Conservation (phyloP, 768 basidiomycete genomes). For the Saitozyma sp. region DNA sequence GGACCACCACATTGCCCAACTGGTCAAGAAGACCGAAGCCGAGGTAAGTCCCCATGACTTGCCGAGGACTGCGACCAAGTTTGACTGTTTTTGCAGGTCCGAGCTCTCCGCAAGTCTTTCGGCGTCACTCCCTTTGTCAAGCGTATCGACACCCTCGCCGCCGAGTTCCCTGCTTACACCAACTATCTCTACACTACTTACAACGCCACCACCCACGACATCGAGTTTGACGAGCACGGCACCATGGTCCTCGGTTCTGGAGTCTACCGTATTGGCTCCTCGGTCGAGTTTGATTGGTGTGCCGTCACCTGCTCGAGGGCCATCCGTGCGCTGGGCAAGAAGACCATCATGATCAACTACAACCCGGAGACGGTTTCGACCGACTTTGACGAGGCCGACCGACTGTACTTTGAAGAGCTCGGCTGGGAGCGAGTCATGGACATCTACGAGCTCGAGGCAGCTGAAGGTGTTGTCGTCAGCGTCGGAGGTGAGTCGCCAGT, state of each 20-base stretch:
- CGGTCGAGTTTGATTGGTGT: conserved; percentile 99
- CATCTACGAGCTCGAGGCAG: conserved; percentile 93
- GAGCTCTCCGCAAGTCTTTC: conserved; percentile 79
- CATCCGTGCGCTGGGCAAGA: conserved; percentile 85
- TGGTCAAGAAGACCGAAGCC: conserved; percentile 72
- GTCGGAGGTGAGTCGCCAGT: conserved; percentile 73
- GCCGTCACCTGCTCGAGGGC: conserved; percentile 97
- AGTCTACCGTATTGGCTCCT: conserved; percentile 96
- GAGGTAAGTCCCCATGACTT: conserved; percentile 21
- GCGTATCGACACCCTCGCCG: conserved; percentile 97
- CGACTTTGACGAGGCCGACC: conserved; percentile 98
- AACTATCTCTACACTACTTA: conserved; percentile 99
- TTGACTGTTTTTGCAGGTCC: conserved; percentile 39
- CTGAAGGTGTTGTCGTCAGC: conserved; percentile 91
- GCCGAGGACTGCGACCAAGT: too few species aligned
- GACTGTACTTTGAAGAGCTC: conserved; percentile 97
- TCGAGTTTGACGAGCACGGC: conserved; percentile 91
- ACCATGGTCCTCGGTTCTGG: conserved; percentile 99
- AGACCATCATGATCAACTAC: conserved; percentile 99
- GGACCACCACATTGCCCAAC: conserved; percentile 84
- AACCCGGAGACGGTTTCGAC: conserved; percentile 99
- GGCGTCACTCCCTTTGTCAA: conserved; percentile 96
- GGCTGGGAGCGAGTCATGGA: conserved; percentile 99
- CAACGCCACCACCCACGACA: conserved; percentile 93
- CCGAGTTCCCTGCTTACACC: conserved; percentile 97